Base-by-base conservation (phyloP, 1,139 yeast genomes). In the Arxiozyma telluris region DNA sequence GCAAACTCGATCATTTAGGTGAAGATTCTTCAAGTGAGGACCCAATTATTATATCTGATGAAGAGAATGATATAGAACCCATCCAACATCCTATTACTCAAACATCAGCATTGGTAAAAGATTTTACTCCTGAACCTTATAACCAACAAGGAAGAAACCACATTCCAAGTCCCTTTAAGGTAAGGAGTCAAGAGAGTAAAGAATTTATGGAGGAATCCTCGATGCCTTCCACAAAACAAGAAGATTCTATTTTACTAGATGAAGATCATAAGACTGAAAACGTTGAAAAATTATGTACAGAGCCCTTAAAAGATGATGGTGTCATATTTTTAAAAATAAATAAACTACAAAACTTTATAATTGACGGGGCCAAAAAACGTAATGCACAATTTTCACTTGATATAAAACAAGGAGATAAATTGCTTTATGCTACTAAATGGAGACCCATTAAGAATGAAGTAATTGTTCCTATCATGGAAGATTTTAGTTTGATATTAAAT, bases 401-500 rank as follows among this genome's bases (percentile, higher is more conserved):
- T 8, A 74, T 91, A 60, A 97, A 91, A 68, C 90, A 91, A 67
- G 96, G 96, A 1, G 82, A 85, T 44, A 96, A 90, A 64, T 81
- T 91, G 56, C 81, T 89, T 52, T 81, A 83, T 21, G 20, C 47
- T 50, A 90, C 97, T 0, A 84, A 87, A 34, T 80, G 79, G 62
- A 76, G 81, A 59, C 70, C 73, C 11, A 64, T 88, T 54, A 69
- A 72, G 2, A 63, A 71, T 15, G 56, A 54, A 8, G 68, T 67
- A 43, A 69, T 71, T 21, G 74, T 82, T 22, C 56, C 69, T 12
- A 73, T 91, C 50, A 82, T 82, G 52, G 89, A 89, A 65, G 96
- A 91, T 64, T 89, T 89, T 67, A 96, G 89, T 67, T 77, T 87
- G 4, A 89, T 86, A 18, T 50, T 67, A 30, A 63, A 61, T 1